Percentiles rank a stretch among this genome's conserved stretches.
phyloP scores from a whole-genome alignment of 768 basidiomycete genomes.

The Trametes punicea region DNA sequence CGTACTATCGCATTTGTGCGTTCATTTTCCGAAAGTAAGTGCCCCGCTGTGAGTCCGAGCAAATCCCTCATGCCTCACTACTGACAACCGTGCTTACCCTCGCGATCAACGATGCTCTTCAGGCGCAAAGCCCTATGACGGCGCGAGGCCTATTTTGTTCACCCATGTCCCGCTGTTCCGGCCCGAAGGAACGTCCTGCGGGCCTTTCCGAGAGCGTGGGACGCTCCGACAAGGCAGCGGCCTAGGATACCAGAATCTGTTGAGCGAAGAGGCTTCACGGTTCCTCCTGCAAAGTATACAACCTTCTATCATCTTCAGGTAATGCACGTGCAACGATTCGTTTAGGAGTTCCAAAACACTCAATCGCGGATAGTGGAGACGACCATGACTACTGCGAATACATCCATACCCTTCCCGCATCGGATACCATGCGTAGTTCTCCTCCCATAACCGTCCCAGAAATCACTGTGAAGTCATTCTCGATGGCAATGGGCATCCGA shows the following conservation, averaged over 20 bases:
- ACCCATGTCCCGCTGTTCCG: constrained; percentile 89
- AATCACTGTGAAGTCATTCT: constrained; percentile 85
- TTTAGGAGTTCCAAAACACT: background rate
- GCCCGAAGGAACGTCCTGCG: constrained; percentile 65
- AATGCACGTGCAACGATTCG: constrained; percentile 23
- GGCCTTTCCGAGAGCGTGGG: constrained; percentile 72
- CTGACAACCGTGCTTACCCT: background rate
- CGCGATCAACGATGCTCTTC: background rate
- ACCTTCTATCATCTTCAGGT: constrained; percentile 79
- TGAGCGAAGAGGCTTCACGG: constrained; percentile 61
- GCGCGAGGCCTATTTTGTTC: constrained; percentile 64
- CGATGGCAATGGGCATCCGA: constrained; percentile 84
- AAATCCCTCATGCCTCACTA: background rate
- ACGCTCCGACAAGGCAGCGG: constrained; percentile 72
- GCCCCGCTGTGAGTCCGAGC: constrained; percentile 21
- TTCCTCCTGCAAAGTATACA: constrained; percentile 63
- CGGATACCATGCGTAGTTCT: constrained; percentile 11
- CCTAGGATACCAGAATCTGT: constrained; percentile 79
- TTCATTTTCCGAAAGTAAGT: constrained; percentile 38
- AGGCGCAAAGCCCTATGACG: constrained; percentile 8
- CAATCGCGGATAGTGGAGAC: constrained; percentile 59
- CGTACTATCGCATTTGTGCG: constrained; percentile 48
- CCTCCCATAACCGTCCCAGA: constrained; percentile 49
- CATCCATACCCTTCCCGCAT: constrained; percentile 39
- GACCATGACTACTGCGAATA: constrained; percentile 96